Percentiles rank a stretch among this genome's conserved stretches.
phyloP scores from a whole-genome alignment of 805 yeast genomes.

The Candida argentea region DNA sequence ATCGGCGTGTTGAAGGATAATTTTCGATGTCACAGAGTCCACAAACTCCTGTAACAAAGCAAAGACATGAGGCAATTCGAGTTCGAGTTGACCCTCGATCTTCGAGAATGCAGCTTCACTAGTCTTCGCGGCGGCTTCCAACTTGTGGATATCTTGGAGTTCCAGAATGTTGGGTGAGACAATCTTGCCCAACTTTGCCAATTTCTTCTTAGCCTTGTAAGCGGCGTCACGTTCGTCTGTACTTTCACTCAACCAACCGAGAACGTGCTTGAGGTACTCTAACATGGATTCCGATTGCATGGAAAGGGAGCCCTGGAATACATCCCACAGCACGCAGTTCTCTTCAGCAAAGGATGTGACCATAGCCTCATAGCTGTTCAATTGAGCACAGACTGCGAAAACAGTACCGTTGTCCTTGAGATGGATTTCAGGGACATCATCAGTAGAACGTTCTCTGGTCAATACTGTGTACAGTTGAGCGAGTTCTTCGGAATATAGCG shows the following conservation, averaged over 20 bases:
- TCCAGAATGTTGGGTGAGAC: constrained; percentile 1
- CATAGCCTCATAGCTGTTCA: too few relatives aligned
- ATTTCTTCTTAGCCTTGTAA: constrained; percentile 3
- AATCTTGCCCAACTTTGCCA: constrained; percentile 3
- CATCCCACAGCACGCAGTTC: too few relatives aligned
- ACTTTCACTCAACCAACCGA: too few relatives aligned
- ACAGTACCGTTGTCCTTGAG: constrained; percentile 22
- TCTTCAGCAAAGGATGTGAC: too few relatives aligned
- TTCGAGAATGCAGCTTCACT: constrained; percentile 28
- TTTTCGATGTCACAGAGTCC: constrained; percentile 27
- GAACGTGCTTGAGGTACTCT: too few relatives aligned
- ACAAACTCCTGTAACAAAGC: constrained; percentile 40
- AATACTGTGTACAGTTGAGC: constrained; percentile 20
- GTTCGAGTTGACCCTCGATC: too few relatives aligned
- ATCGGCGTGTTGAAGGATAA: constrained; percentile 14
- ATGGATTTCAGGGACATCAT: constrained; percentile 22
- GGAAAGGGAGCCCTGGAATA: too few relatives aligned
- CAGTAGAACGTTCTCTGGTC: constrained; percentile 17
- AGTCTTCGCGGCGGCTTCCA: constrained; percentile 10
- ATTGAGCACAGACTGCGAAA: too few relatives aligned
- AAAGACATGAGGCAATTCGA: constrained; percentile 42
- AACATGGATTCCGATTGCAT: too few relatives aligned
- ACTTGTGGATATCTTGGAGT: constrained; percentile 2
- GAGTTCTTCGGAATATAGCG: constrained; percentile 26
- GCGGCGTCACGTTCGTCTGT: too few relatives aligned